Base-by-base conservation (phyloP, 2,329 filamentous ascomycete genomes). In the Colletotrichum limetticola region DNA sequence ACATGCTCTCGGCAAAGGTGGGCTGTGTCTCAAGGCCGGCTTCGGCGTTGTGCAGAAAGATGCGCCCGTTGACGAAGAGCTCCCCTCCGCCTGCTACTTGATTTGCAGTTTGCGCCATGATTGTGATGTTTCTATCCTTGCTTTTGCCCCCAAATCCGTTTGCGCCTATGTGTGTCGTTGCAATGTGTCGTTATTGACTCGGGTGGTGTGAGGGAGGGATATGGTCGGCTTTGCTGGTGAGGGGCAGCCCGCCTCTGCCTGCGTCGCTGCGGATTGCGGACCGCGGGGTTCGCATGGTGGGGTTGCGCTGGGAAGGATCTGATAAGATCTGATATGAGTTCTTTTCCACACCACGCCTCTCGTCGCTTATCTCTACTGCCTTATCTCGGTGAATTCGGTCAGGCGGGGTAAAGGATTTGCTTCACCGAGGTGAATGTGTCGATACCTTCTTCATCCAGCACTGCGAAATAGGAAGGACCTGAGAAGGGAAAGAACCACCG, bases 1-100 rank as follows among this genome's bases (percentile, higher is more conserved):
- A 66, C 74, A 76, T 76, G 7, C 57, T 58, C 67, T 76, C 75
- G 6, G 74, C 74, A 53, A 76, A 76, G 30, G 74, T 62, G 14
- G 75, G 74, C 30, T 74, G 59, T 16, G 61, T 74, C 1, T 66
- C 62, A 12, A 75, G 73, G 37, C 71, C 64, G 26, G 59, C 49
- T 5, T 66, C 46, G 52, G 73, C 65, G 26, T 64, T 72, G 66
- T 70, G 70, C 19, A 76, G 68, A 28, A 73, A 73, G 58, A 76
- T 74, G 67, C 68, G 71, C 19, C 74, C 75, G 60, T 76, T 76
- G 68, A 69, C 59, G 71, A 74, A 75, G 49, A 76, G 68, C 11
- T 75, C 60, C 6, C 60, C 66, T 11, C 49, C 14, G 6, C 42
- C 28, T 12, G 52, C 24, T 24, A 30, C 16, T 12, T 24, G 28